These are phyloP conservation scores for Apostasia ramifera DNA, from an alignment of 106 monocot genomes.

Conservation along the genomic window DNA sequence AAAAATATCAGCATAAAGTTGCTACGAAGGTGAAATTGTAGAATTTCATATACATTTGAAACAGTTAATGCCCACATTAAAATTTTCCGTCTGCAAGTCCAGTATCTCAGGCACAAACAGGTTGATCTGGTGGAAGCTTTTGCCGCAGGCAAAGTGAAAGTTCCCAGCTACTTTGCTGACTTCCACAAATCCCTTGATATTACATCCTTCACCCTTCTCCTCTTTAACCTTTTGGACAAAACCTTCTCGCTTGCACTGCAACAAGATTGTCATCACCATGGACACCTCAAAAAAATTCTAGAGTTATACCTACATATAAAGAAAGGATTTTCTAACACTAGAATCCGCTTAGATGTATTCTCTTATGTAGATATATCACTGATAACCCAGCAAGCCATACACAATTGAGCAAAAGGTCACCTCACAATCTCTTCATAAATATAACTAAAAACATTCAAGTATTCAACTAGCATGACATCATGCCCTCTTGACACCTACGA, in stretches of 20 bases:
- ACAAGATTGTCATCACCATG: neutral
- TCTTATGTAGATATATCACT: too few species aligned
- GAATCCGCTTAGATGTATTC: too few species aligned
- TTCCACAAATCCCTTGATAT: conserved; percentile 88
- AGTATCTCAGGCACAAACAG: conserved; percentile 59
- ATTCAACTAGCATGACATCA: too few species aligned
- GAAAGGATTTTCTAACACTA: too few species aligned
- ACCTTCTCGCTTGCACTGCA: conserved; percentile 81
- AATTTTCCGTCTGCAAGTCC: conserved; percentile 53
- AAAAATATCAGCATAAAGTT: neutral
- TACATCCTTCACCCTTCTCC: conserved; percentile 98
- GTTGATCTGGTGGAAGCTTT: conserved; percentile 65
- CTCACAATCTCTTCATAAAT: too few species aligned
- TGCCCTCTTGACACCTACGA: too few species aligned
- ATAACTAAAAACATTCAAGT: too few species aligned
- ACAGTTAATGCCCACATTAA: conserved; percentile 46
- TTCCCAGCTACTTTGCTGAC: conserved; percentile 99
- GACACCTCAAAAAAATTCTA: too few species aligned
- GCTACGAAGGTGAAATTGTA: neutral
- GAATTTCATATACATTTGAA: neutral
- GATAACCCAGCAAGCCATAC: too few species aligned
- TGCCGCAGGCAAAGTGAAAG: conserved; percentile 96
- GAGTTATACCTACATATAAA: too few species aligned
- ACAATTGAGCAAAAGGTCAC: too few species aligned
- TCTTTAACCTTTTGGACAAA: conserved; percentile 85